Evolutionary conservation across 2,329 filamentous ascomycete genomes (phyloP).

Genomic region (Fragosphaeria purpurea): DNA sequence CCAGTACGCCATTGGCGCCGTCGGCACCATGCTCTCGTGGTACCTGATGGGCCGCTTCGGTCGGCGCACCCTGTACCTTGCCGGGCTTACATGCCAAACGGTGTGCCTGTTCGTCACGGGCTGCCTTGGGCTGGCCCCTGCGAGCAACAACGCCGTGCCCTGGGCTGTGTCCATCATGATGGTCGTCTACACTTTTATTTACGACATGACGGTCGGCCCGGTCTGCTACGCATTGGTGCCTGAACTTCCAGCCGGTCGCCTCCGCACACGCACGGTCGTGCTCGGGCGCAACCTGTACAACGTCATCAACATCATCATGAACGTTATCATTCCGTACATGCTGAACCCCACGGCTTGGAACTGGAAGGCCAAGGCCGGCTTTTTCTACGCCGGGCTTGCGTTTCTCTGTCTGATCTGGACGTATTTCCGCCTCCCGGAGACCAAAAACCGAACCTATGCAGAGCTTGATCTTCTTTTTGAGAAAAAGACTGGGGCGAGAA

Average conservation of each 20-base stretch:
- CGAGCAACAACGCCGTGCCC: slow-evolving; percentile 21
- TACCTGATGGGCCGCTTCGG: slow-evolving; percentile 31
- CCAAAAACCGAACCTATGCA: too few species aligned
- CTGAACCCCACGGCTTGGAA: slow-evolving; percentile 27
- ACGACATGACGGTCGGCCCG: slow-evolving; percentile 28
- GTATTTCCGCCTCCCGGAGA: too few species aligned
- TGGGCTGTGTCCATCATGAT: slow-evolving; percentile 31
- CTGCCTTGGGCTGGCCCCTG: slow-evolving; percentile 32
- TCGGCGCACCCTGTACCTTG: slow-evolving; percentile 32
- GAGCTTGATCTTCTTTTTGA: too few species aligned
- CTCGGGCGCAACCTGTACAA: slow-evolving; percentile 36
- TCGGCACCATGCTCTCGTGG: slow-evolving; percentile 35
- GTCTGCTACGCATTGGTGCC: slow-evolving; percentile 36
- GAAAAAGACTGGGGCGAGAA: too few species aligned
- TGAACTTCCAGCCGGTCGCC: slow-evolving; percentile 36
- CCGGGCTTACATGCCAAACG: slow-evolving; percentile 25
- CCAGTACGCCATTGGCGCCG: slow-evolving; percentile 31
- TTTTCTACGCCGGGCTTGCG: slow-evolving; percentile 33
- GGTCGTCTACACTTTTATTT: slow-evolving; percentile 28
- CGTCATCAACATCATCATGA: slow-evolving; percentile 31
- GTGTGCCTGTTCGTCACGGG: slow-evolving; percentile 29
- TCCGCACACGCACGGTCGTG: slow-evolving; percentile 35
- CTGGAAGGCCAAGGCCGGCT: slow-evolving; percentile 31
- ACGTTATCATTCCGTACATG: slow-evolving; percentile 27
- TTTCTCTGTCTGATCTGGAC: too few species aligned